A percentile compares a stretch with the other conserved stretches of the same genome.
Evolutionary conservation across 2,329 filamentous ascomycete species (phyloP).

Genomic region (Arthrobotrys megalospora): DNA sequence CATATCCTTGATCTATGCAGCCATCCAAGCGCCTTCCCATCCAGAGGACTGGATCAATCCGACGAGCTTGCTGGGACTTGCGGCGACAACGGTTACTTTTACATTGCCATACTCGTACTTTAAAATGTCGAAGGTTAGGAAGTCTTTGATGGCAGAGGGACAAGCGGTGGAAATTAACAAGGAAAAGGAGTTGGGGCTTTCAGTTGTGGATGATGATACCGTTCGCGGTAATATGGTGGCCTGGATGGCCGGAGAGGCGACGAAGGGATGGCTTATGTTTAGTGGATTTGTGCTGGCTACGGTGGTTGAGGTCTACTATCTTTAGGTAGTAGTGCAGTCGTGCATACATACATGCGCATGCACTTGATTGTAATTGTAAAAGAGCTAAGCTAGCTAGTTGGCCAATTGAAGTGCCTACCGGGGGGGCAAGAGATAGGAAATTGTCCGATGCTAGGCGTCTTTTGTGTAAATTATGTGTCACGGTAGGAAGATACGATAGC

Average conservation of each 20-base stretch:
- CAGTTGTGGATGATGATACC: constrained; percentile 34
- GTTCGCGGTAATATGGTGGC: constrained; percentile 27
- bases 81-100: constrained; percentile 39
- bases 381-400: not conserved
- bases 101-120: constrained; percentile 40
- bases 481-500: not conserved
- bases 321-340: not conserved
- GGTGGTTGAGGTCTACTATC: constrained; percentile 34
- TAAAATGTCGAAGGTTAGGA: constrained; percentile 21
- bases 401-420: not conserved
- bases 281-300: constrained; percentile 33
- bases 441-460: constrained; percentile 9
- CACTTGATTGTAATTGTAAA: not conserved
- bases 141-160: constrained; percentile 34
- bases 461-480: constrained; percentile 2
- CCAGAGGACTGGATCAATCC: constrained; percentile 37
- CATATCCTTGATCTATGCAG: constrained; percentile 38
- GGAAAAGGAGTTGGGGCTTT: constrained; percentile 39
- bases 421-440: not conserved
- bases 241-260: constrained; percentile 26
- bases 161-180: constrained; percentile 29
- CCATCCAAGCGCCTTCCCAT: constrained; percentile 33
- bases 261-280: constrained; percentile 40
- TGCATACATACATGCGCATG: too few relatives aligned
- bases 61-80: constrained; percentile 27